These are phyloP conservation scores for Trichoderma endophyticum DNA, from an alignment of 2,329 filamentous ascomycete species.

Conservation along the genomic window DNA sequence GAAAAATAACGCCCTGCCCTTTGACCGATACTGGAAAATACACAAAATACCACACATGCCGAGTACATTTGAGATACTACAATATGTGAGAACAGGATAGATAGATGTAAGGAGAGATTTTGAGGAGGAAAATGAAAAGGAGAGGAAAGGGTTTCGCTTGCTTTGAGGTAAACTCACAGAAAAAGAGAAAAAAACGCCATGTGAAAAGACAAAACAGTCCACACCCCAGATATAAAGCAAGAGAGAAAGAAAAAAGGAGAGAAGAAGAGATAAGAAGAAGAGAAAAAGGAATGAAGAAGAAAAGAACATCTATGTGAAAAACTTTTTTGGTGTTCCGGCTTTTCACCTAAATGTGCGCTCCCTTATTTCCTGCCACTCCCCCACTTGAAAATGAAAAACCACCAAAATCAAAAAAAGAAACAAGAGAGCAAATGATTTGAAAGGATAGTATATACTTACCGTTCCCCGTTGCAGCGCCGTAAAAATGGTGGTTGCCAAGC, in stretches of 20 bases:
- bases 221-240: neutral
- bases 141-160: neutral
- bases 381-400: neutral
- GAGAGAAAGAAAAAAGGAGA: neutral
- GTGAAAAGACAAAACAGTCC: neutral
- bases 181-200: neutral
- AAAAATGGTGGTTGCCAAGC: neutral
- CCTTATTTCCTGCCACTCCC: neutral
- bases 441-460: neutral
- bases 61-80: conserved; percentile 5
- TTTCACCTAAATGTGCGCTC: neutral
- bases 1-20: neutral
- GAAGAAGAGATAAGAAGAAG: neutral
- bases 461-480: neutral
- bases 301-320: neutral
- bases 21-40: neutral
- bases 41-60: conserved; percentile 9
- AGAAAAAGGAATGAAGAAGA: neutral
- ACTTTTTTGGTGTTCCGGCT: neutral
- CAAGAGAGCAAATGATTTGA: neutral
- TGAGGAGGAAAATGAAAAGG: neutral
- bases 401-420: neutral
- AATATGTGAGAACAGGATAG: neutral
- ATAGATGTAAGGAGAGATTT: neutral
- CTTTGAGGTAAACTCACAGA: neutral